Conservation (phyloP, 2,329 filamentous ascomycete species). For the Bretziella fagacearum region DNA sequence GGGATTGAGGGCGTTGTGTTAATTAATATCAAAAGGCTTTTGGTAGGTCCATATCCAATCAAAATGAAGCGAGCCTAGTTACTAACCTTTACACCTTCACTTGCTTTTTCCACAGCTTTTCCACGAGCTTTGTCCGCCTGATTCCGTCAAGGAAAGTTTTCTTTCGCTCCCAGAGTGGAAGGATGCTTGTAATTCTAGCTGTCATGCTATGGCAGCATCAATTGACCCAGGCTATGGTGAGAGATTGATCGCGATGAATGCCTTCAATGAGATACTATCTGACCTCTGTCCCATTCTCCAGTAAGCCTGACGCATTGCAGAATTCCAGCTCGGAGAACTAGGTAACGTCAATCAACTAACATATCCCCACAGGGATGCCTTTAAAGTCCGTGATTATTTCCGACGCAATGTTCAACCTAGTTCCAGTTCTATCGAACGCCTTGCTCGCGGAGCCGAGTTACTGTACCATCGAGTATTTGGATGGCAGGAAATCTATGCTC, state of each 20-base stretch:
- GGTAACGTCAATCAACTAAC: neutral
- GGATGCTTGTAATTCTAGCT: conserved; percentile 16
- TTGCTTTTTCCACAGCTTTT: conserved; percentile 5
- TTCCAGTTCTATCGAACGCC: conserved; percentile 17
- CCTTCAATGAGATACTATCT: conserved; percentile 22
- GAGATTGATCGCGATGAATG: conserved; percentile 19
- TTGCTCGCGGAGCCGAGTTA: conserved; percentile 19
- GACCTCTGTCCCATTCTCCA: conserved; percentile 17
- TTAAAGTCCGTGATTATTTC: conserved; percentile 20
- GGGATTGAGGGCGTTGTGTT: conserved; percentile 25
- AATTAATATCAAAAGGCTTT: conserved; percentile 23
- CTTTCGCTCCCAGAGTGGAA: conserved; percentile 24
- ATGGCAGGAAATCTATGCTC: conserved; percentile 20
- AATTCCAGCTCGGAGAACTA: neutral
- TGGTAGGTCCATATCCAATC: conserved; percentile 19
- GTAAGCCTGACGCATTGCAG: neutral
- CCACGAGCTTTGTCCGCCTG: conserved; percentile 6
- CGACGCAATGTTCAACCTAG: conserved; percentile 20
- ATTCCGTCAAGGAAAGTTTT: conserved; percentile 22
- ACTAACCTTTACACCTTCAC: neutral
- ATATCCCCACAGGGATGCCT: conserved; percentile 16
- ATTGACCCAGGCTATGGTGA: neutral
- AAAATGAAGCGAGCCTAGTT: neutral
- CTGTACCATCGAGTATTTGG: conserved; percentile 20
- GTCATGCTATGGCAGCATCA: neutral